Base-by-base conservation (phyloP, 495 filamentous ascomycete genomes). In the Rostrohypoxylon terebratum region DNA sequence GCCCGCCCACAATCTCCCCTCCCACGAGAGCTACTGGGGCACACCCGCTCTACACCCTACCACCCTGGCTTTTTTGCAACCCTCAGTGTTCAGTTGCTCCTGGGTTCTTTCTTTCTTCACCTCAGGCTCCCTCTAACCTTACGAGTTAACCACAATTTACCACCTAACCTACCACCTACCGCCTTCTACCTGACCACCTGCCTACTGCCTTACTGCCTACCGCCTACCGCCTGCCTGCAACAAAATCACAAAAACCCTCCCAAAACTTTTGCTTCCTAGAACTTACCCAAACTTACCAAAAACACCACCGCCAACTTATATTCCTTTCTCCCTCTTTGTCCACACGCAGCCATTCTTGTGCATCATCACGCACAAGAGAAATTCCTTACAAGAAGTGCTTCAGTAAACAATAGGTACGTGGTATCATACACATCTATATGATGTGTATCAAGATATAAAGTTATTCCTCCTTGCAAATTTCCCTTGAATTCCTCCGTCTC, bases 221-320 rank as follows among this genome's bases (percentile, higher is more conserved):
- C 47, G 78, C 55, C 34, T 57, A 34, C 16, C 16, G 31, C 25
- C 31, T 55, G 16, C 28, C 28, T 28, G 4, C 28, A 55, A 40
- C 54, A 34, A 40, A 68, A 79, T 85, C 83, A 85, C 81, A 84
- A 80, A 81, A 80, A 75, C 74, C 73, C 77, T 76, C 65, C 77
- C 75, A 71, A 71, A 79, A 75, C 75, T 78, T 76, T 77, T 73
- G 75, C 74, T 78, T 77, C 73, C 70, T 71, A 77, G 75, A 73
- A 69, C 70, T 74, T 80, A 76, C 73, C 76, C 74, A 77, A 75
- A 77, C 13, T 33, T 54, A 68, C 77, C 77, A 76, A 73, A 68
- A 71, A 68, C 73, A 71, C 67, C 77, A 78, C 74, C 76, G 77
- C 73, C 77, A 67, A 68, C 73, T 61, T 61, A 68, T 76, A 68